phyloP scores from a whole-genome alignment of 1,139 yeast genomes.

The Candida dubliniensis region DNA sequence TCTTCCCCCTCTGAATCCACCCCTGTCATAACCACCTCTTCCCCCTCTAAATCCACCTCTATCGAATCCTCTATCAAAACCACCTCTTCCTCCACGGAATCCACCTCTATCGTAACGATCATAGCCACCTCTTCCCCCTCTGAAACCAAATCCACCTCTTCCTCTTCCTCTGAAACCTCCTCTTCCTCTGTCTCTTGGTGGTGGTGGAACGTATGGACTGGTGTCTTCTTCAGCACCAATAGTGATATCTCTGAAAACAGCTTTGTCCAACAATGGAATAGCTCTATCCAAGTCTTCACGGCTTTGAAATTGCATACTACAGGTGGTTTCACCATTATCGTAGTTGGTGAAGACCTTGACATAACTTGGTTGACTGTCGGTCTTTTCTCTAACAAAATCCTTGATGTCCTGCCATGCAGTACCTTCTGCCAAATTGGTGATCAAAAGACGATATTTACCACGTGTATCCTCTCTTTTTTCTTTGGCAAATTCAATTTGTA shows the following conservation, averaged over 20 bases:
- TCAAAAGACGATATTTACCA: constrained; percentile 71
- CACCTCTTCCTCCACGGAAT: constrained; percentile 35
- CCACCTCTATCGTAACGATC: constrained; percentile 37
- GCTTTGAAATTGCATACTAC: constrained; percentile 75
- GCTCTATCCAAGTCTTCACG: constrained; percentile 75
- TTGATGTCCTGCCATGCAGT: constrained; percentile 85
- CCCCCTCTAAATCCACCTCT: constrained; percentile 38
- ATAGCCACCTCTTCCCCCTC: constrained; percentile 45
- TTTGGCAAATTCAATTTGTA: constrained; percentile 69
- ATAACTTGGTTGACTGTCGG: constrained; percentile 64
- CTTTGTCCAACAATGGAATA: constrained; percentile 64
- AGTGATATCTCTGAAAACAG: constrained; percentile 66
- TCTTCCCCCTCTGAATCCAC: constrained; percentile 31
- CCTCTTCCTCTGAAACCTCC: constrained; percentile 41
- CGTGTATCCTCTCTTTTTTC: constrained; percentile 58
- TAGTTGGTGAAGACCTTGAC: constrained; percentile 68
- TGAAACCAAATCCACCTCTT: constrained; percentile 36
- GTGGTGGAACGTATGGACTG: constrained; percentile 71
- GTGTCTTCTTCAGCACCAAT: constrained; percentile 78
- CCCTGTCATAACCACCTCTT: constrained; percentile 35
- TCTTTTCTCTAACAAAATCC: constrained; percentile 73
- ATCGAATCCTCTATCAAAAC: constrained; percentile 27
- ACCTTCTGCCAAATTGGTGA: constrained; percentile 68
- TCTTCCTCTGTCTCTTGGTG: constrained; percentile 55
- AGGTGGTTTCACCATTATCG: constrained; percentile 61